phyloP scores from a whole-genome alignment of 331 rosid species.

The Malus hybrid region DNA sequence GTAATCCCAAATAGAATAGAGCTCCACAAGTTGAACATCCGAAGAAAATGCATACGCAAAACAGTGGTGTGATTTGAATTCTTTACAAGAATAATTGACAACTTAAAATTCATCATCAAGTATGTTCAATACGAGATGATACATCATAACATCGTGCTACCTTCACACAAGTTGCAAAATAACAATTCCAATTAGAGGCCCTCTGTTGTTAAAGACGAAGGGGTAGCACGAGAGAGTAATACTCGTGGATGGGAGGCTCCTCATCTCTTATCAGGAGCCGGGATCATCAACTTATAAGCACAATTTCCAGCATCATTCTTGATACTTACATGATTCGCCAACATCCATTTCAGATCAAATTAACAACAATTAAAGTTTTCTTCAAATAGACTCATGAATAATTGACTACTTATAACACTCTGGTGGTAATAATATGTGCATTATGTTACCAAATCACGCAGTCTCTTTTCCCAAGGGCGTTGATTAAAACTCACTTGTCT shows the following conservation, averaged over 20 bases:
- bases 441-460: background rate
- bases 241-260: background rate
- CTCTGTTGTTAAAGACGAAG: background rate
- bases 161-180: background rate
- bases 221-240: background rate
- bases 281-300: background rate
- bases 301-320: background rate
- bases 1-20: background rate
- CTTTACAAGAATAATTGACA: background rate
- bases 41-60: background rate
- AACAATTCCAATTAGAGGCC: background rate
- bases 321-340: background rate
- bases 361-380: background rate
- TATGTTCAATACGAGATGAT: background rate
- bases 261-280: background rate
- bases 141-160: background rate
- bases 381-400: background rate
- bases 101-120: background rate
- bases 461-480: background rate
- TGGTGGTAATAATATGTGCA: background rate
- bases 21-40: background rate
- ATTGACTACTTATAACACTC: background rate
- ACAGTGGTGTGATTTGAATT: background rate
- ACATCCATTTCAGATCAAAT: background rate
- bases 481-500: constrained; percentile 38